Percentiles rank a stretch among this genome's conserved stretches.
Evolutionary conservation across 768 basidiomycete species (phyloP).

Genomic region (Termitomyces sp.): DNA sequence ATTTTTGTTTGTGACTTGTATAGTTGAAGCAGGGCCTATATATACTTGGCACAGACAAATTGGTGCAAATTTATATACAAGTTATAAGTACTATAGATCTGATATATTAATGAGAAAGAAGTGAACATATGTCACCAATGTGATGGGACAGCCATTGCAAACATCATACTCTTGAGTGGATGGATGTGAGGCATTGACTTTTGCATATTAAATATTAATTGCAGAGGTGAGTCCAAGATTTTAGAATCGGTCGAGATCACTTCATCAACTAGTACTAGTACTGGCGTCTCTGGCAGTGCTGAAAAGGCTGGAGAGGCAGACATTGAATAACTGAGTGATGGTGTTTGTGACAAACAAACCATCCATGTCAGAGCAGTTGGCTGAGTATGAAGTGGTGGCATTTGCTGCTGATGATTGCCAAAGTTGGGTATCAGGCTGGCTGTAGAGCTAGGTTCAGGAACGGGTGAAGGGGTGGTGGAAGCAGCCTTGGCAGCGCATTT

Average conservation of each 20-base stretch:
- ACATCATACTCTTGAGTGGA: conserved; percentile 59
- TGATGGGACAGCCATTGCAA: conserved; percentile 58
- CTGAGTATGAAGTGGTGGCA: conserved; percentile 22
- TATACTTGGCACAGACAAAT: no score
- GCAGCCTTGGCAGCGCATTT: conserved; percentile 53
- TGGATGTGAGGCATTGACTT: conserved; percentile 30
- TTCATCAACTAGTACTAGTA: no score
- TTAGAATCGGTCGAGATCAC: conserved; percentile 50
- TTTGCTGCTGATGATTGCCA: conserved; percentile 31
- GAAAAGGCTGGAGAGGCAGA: conserved; percentile 60
- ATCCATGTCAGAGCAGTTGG: conserved; percentile 28
- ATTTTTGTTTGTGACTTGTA: no score
- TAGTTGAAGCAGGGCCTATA: no score
- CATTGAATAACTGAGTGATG: conserved; percentile 47
- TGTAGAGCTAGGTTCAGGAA: conserved; percentile 38
- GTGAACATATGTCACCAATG: conserved; percentile 45
- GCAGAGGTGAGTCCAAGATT: conserved; percentile 35
- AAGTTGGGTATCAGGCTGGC: conserved; percentile 49
- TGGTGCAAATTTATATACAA: conserved; percentile 15
- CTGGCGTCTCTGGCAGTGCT: conserved; percentile 57
- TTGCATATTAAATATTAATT: conserved; percentile 33
- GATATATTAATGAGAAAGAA: conserved; percentile 21
- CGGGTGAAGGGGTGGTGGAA: conserved; percentile 29
- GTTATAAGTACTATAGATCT: no score
- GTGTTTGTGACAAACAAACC: conserved; percentile 47